Conservation (phyloP, 2,329 filamentous ascomycete species). For the Tolypocladium tropicale region DNA sequence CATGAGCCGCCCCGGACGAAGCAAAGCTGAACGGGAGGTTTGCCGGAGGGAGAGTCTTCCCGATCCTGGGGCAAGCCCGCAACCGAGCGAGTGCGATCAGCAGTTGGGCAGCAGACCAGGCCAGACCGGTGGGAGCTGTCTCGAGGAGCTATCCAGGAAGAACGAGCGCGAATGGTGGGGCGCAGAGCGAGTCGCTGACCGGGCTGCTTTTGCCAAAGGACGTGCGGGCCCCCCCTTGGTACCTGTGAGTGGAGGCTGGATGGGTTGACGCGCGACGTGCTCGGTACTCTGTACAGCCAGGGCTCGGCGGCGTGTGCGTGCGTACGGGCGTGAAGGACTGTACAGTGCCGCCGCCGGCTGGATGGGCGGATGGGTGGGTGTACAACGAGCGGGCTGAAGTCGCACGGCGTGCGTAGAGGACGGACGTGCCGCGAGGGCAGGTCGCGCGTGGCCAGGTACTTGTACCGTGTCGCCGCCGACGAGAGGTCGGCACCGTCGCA, state of each 20-base stretch:
- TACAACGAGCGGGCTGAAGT: constrained; percentile 1
- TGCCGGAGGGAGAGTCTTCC: neutral
- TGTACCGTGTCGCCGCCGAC: neutral
- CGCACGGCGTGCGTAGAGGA: constrained; percentile 1
- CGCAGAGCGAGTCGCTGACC: neutral
- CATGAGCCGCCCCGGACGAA: constrained; percentile 4
- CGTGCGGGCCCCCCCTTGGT: neutral
- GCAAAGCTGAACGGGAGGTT: constrained; percentile 1
- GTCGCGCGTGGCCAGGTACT: constrained; percentile 2
- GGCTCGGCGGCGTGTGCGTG: constrained; percentile 3
- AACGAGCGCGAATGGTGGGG: constrained; percentile 3
- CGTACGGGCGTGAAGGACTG: neutral
- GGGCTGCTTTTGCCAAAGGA: constrained; percentile 1
- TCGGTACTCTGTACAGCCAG: neutral
- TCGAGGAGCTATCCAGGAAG: constrained; percentile 3
- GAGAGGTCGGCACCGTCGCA: constrained; percentile 1
- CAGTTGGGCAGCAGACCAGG: constrained; percentile 10
- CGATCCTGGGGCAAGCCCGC: constrained; percentile 4
- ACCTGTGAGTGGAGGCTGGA: neutral
- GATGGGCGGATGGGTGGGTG: neutral
- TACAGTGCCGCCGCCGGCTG: neutral
- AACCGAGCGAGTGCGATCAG: constrained; percentile 4
- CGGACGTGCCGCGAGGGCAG: constrained; percentile 3
- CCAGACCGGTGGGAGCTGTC: neutral
- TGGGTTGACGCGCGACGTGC: neutral